These are phyloP conservation scores for Starmerella geochares DNA, from an alignment of 805 yeast species.

Conservation along the genomic window DNA sequence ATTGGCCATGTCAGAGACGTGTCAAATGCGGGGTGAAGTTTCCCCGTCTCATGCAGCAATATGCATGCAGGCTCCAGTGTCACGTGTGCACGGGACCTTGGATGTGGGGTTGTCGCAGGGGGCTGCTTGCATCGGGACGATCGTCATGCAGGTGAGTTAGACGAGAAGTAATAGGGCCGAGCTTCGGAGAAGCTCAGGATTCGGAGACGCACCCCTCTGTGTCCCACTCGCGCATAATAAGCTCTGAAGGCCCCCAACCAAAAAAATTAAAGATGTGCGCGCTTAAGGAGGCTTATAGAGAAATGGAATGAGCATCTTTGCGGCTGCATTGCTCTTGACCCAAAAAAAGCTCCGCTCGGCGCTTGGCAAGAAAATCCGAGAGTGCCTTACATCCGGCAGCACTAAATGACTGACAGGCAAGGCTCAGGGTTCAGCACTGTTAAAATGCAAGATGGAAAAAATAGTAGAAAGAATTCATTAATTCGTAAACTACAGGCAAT, in stretches of 20 bases:
- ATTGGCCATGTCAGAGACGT: neutral
- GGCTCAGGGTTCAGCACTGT: too few species aligned
- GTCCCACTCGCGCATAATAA: neutral
- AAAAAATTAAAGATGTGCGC: neutral
- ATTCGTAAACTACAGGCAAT: neutral
- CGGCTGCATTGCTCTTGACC: too few species aligned
- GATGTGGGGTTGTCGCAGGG: conserved; percentile 4
- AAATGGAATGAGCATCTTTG: too few species aligned
- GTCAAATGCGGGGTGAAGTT: neutral
- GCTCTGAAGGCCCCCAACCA: neutral
- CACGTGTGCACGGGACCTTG: neutral
- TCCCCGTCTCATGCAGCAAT: neutral
- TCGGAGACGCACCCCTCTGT: neutral
- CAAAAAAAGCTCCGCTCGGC: too few species aligned
- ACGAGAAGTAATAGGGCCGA: neutral
- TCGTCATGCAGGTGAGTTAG: neutral
- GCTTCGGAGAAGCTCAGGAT: conserved; percentile 1
- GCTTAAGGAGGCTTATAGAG: too few species aligned
- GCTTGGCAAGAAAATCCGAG: too few species aligned
- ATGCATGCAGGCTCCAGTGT: neutral
- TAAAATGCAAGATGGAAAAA: too few species aligned
- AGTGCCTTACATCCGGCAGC: too few species aligned
- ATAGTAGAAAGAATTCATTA: neutral
- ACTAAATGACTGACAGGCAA: too few species aligned
- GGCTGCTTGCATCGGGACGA: neutral